These are phyloP conservation scores for Ustilago nuda DNA, from an alignment of 1,284 basidiomycete genomes.

Conservation along the genomic window DNA sequence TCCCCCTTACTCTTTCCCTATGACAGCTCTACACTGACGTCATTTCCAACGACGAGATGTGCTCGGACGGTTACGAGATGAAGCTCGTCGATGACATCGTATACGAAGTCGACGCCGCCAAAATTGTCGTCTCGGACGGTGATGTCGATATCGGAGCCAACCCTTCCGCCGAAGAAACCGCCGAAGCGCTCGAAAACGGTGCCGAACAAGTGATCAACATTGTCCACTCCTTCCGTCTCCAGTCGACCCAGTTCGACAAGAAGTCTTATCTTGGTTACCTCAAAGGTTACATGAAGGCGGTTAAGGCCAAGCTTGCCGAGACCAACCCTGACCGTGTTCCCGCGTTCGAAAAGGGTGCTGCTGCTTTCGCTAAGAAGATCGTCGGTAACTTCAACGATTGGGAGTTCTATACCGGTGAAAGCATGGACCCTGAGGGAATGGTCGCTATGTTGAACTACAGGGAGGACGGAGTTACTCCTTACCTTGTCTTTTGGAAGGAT, in stretches of 20 bases:
- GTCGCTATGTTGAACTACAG: slow-evolving; percentile 71
- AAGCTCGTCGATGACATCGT: slow-evolving; percentile 85
- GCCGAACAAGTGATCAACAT: slow-evolving; percentile 85
- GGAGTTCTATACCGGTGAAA: slow-evolving; percentile 88
- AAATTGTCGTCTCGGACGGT: slow-evolving; percentile 82
- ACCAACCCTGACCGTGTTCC: slow-evolving; percentile 78
- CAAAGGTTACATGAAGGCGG: slow-evolving; percentile 86
- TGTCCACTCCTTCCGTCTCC: slow-evolving; percentile 90
- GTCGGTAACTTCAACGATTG: slow-evolving; percentile 89
- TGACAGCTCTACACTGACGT: slow-evolving; percentile 77
- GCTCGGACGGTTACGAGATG: slow-evolving; percentile 72
- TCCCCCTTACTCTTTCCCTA: not conserved
- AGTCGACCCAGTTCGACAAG: slow-evolving; percentile 88
- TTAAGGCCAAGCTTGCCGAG: slow-evolving; percentile 74
- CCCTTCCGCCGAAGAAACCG: slow-evolving; percentile 82
- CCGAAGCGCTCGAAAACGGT: slow-evolving; percentile 86
- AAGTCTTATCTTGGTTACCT: slow-evolving; percentile 87
- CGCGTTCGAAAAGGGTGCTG: slow-evolving; percentile 86
- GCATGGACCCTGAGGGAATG: slow-evolving; percentile 71
- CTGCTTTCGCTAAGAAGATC: slow-evolving; percentile 75
- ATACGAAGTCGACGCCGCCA: slow-evolving; percentile 87
- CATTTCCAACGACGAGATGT: slow-evolving; percentile 87
- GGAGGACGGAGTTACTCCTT: slow-evolving; percentile 76
- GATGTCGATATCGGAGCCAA: slow-evolving; percentile 88
- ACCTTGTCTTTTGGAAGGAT: slow-evolving; percentile 72